These are phyloP conservation scores for Neopestalotiopsis rosae DNA, from an alignment of 2,329 filamentous ascomycete genomes.

Conservation along the genomic window DNA sequence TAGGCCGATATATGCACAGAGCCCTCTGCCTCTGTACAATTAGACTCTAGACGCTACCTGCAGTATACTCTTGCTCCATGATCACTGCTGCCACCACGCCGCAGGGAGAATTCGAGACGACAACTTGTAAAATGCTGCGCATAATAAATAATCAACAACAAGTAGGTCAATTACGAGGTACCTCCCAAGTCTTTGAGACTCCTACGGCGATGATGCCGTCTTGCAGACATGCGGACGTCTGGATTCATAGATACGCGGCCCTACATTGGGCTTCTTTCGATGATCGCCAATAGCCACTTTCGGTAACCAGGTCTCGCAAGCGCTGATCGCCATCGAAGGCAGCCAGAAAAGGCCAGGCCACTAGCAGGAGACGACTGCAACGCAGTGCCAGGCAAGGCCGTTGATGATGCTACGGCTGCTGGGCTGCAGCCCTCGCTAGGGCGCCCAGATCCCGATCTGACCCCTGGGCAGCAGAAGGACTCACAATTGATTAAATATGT, in stretches of 20 bases:
- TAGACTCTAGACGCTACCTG: no score
- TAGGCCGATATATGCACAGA: not conserved
- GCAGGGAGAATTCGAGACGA: no score
- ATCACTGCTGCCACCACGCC: no score
- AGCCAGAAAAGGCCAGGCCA: conserved; percentile 1
- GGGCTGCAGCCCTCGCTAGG: conserved; percentile 7
- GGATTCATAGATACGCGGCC: conserved; percentile 2
- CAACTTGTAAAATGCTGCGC: not conserved
- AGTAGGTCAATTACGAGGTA: not conserved
- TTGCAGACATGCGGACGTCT: not conserved
- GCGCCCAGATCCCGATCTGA: conserved; percentile 17
- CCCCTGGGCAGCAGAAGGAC: conserved; percentile 8
- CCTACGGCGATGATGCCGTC: not conserved
- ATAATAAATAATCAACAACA: not conserved
- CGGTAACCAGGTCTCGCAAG: conserved; percentile 16
- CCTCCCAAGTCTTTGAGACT: not conserved
- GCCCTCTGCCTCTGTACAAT: no score
- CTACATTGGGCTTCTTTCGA: conserved; percentile 12
- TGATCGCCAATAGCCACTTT: conserved; percentile 16
- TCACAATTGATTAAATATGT: not conserved
- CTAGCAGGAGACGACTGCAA: not conserved
- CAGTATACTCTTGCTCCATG: no score
- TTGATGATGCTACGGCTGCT: conserved; percentile 8
- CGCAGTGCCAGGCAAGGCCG: not conserved
- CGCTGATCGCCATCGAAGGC: not conserved